Evolutionary conservation across 2,329 filamentous ascomycete species (phyloP).

Genomic region (Trichoderma brevicompactum): DNA sequence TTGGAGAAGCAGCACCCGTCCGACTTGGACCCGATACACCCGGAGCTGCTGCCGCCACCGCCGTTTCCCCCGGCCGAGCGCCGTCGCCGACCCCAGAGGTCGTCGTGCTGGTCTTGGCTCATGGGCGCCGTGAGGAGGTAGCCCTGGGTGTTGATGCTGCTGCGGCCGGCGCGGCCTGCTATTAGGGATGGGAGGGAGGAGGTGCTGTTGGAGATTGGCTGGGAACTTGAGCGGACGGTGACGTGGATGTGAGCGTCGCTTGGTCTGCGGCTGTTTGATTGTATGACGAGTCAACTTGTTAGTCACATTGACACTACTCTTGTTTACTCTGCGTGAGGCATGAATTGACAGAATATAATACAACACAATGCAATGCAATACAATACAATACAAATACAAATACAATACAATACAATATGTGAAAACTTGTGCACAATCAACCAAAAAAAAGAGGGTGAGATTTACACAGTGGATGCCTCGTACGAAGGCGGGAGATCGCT

Average conservation of each 20-base stretch:
- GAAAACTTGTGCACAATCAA: neutral
- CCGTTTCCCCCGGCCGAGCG: neutral
- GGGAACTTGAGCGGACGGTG: conserved; percentile 18
- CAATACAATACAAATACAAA: neutral
- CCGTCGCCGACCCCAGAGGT: neutral
- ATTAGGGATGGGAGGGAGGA: conserved; percentile 1
- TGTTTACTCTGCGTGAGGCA: neutral
- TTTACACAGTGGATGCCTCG: conserved; percentile 23
- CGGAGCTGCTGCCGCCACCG: conserved; percentile 17
- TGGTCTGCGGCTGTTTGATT: conserved; percentile 15
- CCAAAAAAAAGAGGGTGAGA: neutral
- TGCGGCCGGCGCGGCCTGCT: conserved; percentile 6
- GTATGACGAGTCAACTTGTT: neutral
- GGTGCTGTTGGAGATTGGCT: neutral
- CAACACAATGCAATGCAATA: neutral
- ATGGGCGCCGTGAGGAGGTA: conserved; percentile 24
- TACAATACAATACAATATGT: neutral
- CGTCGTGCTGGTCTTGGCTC: neutral
- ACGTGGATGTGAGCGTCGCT: conserved; percentile 24
- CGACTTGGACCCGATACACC: neutral
- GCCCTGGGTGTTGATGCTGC: conserved; percentile 23
- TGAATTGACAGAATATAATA: neutral
- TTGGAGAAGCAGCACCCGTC: conserved; percentile 31
- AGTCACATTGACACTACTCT: neutral
- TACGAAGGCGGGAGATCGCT: conserved; percentile 23